phyloP scores from a whole-genome alignment of 805 yeast genomes.

The Yamadazyma takamatsuzukensis region DNA sequence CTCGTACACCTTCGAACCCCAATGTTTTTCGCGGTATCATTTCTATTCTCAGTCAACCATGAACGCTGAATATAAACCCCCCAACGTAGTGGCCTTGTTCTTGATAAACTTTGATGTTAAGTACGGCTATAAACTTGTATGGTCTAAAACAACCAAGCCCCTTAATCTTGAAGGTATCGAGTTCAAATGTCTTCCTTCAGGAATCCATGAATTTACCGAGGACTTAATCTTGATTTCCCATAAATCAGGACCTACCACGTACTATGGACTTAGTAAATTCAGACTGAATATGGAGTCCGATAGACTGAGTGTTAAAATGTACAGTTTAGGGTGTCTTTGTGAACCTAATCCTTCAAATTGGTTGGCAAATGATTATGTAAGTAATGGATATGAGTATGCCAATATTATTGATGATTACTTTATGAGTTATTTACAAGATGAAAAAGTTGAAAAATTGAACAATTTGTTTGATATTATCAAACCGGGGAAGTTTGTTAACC shows the following conservation, averaged over 20 bases:
- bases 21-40: too few species aligned
- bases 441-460: conserved; percentile 12
- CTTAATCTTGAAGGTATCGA: conserved; percentile 32
- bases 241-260: conserved; percentile 15
- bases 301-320: conserved; percentile 34
- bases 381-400: conserved; percentile 38
- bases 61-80: conserved; percentile 12
- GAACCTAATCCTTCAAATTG: conserved; percentile 25
- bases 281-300: conserved; percentile 12
- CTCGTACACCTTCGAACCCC: too few species aligned
- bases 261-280: conserved; percentile 35
- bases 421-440: conserved; percentile 16
- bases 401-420: conserved; percentile 24
- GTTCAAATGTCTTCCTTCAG: conserved; percentile 37
- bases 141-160: conserved; percentile 23
- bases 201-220: conserved; percentile 32
- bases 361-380: conserved; percentile 33
- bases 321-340: conserved; percentile 34
- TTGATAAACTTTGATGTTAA: conserved; percentile 33
- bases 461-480: conserved; percentile 13
- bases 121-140: conserved; percentile 34
- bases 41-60: too few species aligned
- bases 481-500: conserved; percentile 6
- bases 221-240: conserved; percentile 32
- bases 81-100: conserved; percentile 30